phyloP scores from a whole-genome alignment of 2,329 filamentous ascomycete genomes.

The Penicillium hesseltinei region DNA sequence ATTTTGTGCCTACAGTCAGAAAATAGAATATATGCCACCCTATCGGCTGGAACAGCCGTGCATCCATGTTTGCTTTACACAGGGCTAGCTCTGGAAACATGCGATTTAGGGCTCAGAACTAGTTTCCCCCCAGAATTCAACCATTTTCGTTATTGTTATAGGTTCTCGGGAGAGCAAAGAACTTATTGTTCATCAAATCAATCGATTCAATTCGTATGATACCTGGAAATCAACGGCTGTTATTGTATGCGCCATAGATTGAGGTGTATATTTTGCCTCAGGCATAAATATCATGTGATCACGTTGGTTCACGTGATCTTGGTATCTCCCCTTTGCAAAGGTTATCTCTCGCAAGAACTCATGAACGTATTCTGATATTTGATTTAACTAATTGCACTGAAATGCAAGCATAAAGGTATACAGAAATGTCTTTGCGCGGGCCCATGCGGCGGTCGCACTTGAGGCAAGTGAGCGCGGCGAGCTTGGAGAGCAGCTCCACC shows the following conservation, averaged over 20 bases:
- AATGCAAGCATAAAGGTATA: conserved; percentile 20
- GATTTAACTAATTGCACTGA: conserved; percentile 11
- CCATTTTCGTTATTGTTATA: no score
- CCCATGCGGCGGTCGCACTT: conserved; percentile 42
- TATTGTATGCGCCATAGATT: not conserved
- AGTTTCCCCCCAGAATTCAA: not conserved
- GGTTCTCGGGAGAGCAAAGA: not conserved
- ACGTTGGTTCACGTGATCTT: not conserved
- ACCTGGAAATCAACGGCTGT: not conserved
- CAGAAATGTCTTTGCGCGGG: conserved; percentile 40
- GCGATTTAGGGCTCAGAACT: not conserved
- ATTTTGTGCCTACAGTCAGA: not conserved
- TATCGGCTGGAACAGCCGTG: not conserved
- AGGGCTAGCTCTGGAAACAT: not conserved
- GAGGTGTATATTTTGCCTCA: not conserved
- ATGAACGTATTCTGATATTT: not conserved
- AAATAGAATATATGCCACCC: not conserved
- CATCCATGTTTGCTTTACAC: not conserved
- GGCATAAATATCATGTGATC: not conserved
- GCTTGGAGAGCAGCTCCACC: conserved; percentile 37
- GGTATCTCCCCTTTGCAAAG: conserved; percentile 4
- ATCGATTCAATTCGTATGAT: not conserved
- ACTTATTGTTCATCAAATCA: no score
- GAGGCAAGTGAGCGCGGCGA: conserved; percentile 42
- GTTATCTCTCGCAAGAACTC: conserved; percentile 1